Evolutionary conservation across 352 stramenopile species (phyloP).

Genomic region (Globisporangium parvum): DNA sequence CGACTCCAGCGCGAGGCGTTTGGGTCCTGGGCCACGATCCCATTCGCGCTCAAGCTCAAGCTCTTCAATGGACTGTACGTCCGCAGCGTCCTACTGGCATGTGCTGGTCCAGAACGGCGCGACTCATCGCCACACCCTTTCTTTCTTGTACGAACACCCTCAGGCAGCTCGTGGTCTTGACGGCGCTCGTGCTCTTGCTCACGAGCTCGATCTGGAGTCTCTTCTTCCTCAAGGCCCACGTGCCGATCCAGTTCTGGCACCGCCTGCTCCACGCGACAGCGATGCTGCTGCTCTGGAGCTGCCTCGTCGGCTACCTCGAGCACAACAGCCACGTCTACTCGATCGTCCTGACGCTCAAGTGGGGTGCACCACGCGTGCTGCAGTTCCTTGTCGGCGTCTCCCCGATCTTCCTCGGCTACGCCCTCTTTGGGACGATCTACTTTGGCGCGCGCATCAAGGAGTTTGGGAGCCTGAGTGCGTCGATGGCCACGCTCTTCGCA

Average conservation of each 20-base stretch:
- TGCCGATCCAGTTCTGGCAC: constrained; percentile 71
- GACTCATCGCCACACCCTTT: background rate
- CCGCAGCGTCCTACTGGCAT: too few species aligned
- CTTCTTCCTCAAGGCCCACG: constrained; percentile 57
- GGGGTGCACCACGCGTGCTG: constrained; percentile 69
- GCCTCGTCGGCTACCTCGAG: constrained; percentile 80
- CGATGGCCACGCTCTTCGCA: constrained; percentile 81
- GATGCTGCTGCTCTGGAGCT: constrained; percentile 77
- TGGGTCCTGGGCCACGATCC: constrained; percentile 28
- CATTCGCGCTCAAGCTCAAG: constrained; percentile 47
- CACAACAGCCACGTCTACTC: constrained; percentile 86
- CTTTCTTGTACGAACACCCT: background rate
- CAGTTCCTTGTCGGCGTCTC: constrained; percentile 87
- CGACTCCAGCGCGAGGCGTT: constrained; percentile 7
- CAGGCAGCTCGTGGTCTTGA: constrained; percentile 54
- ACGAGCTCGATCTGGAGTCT: constrained; percentile 70
- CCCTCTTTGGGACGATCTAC: constrained; percentile 86
- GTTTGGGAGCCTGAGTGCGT: constrained; percentile 63
- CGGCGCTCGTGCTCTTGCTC: constrained; percentile 46
- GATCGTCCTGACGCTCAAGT: constrained; percentile 87
- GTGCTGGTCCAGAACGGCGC: background rate
- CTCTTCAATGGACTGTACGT: constrained; percentile 72
- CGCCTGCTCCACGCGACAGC: constrained; percentile 64
- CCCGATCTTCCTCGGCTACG: constrained; percentile 85
- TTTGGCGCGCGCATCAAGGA: constrained; percentile 77